Base-by-base conservation (phyloP, 768 basidiomycete genomes). In the Mycena indigotica region DNA sequence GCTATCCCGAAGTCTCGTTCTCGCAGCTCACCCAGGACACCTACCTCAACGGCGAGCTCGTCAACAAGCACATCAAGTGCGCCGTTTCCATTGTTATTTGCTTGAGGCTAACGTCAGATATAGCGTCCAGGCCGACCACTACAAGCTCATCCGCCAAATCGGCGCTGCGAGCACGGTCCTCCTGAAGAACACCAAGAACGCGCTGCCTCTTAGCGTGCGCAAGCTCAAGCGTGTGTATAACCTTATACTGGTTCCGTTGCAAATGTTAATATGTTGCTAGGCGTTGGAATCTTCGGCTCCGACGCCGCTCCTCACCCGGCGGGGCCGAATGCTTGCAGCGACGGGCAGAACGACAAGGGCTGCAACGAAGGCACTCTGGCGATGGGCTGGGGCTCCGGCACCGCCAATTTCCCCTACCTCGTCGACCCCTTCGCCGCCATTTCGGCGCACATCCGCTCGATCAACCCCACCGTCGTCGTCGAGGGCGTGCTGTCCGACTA, bases 91-190 rank as follows among this genome's bases (percentile, higher is more conserved):
- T 23, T 45, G 28, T 29, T 30, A 4, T 52, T 25, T 24, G 70
- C 74, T 45, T 63, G 64, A 78, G 76, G 26, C 53, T 73, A 5
- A 77, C 80, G 1, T 21, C 16, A 5, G 6, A 50, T 30, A n/a
- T 38, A 61, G 60, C 44, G 61, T 58, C 6, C 56, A 62, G 49
- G 56, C 19, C 10, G 61, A 62, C 38, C 61, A 62, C 41, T 56
- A 29, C 56, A 88, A 72, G 71, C 57, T 87, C 26, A 83, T 88
- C 40, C 79, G 83, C 5, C 68, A 77, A 35, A 83, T 88, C 40
- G 87, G 81, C 35, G 83, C 82, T 2, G 83, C 86, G 0, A 84
- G 83, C 6, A 84, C 82, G 1, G 81, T 88, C 16, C 73, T 88
- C 30, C 72, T 89, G 41, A 89, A 88, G 70, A 88, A 88, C 65